phyloP scores from a whole-genome alignment of 345 rosid species.

The Brassica juncea region DNA sequence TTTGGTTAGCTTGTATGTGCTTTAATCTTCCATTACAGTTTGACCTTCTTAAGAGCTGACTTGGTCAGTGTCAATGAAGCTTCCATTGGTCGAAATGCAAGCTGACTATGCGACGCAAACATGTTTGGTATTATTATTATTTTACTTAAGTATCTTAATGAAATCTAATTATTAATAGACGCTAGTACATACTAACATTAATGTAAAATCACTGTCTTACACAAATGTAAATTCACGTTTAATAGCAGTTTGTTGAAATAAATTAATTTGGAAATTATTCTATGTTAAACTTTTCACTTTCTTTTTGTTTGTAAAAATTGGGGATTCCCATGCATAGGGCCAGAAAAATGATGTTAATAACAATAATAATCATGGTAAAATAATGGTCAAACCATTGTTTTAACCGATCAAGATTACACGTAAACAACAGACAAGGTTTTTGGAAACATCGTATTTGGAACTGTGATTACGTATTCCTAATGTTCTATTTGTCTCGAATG shows the following conservation, averaged over 20 bases:
- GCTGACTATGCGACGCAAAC: background rate
- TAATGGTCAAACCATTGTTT: conserved; percentile 30
- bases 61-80: conserved; percentile 12
- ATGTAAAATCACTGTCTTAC: background rate
- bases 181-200: background rate
- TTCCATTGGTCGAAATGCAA: background rate
- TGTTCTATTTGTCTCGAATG: conserved; percentile 33
- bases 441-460: conserved; percentile 46
- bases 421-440: conserved; percentile 36
- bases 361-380: background rate
- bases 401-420: conserved; percentile 31
- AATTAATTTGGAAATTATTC: background rate
- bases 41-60: conserved; percentile 19
- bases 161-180: background rate
- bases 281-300: background rate
- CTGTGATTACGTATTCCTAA: conserved; percentile 45
- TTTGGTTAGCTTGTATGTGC: conserved; percentile 31
- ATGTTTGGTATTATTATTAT: background rate
- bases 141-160: background rate
- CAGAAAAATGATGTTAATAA: background rate
- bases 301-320: background rate
- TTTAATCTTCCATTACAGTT: conserved; percentile 16
- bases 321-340: background rate
- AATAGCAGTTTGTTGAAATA: background rate
- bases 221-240: background rate